Percentiles rank a stretch among this genome's conserved stretches.
These are phyloP conservation scores for Tolypocladium inflatum DNA, from an alignment of 2,329 filamentous ascomycete species.

Conservation along the genomic window DNA sequence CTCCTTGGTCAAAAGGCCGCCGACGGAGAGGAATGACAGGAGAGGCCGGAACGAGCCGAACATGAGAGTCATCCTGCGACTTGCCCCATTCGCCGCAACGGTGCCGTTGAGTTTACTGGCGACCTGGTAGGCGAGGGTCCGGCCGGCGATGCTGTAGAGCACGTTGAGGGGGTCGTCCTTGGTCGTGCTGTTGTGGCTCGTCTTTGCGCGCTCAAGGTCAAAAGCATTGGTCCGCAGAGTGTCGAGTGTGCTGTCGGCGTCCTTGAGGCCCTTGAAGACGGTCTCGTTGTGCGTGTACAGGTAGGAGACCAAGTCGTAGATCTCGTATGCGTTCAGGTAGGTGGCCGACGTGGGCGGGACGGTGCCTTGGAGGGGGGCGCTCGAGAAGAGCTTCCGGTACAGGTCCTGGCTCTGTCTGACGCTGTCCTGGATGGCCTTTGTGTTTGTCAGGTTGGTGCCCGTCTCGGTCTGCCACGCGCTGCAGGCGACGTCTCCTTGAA, in stretches of 20 bases:
- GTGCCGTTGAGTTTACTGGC: slow-evolving; percentile 30
- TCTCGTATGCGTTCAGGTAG: slow-evolving; percentile 39
- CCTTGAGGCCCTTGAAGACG: slow-evolving; percentile 25
- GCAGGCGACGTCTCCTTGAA: slow-evolving; percentile 30
- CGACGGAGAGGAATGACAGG: slow-evolving; percentile 43
- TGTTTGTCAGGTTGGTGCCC: slow-evolving; percentile 12
- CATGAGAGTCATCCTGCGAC: slow-evolving; percentile 40
- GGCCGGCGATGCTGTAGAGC: slow-evolving; percentile 41
- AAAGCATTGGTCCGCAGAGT: slow-evolving; percentile 54
- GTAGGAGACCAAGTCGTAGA: slow-evolving; percentile 49
- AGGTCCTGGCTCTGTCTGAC: slow-evolving; percentile 22
- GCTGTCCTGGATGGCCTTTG: slow-evolving; percentile 13
- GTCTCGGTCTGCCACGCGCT: slow-evolving; percentile 24
- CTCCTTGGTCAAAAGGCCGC: slow-evolving; percentile 34
- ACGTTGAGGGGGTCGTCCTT: slow-evolving; percentile 20
- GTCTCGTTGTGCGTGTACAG: slow-evolving; percentile 40
- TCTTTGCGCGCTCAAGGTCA: slow-evolving; percentile 50
- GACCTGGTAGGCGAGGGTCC: slow-evolving; percentile 38
- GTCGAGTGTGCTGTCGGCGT: slow-evolving; percentile 23
- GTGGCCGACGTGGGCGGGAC: slow-evolving; percentile 24
- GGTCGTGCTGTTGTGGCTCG: slow-evolving; percentile 44
- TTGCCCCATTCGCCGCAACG: slow-evolving; percentile 27
- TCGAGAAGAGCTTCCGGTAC: slow-evolving; percentile 33
- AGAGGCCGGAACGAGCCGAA: slow-evolving; percentile 47
- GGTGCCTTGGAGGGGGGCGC: slow-evolving; percentile 24